Conservation (phyloP, 331 rosid genomes). For the Telfairia occidentalis region DNA sequence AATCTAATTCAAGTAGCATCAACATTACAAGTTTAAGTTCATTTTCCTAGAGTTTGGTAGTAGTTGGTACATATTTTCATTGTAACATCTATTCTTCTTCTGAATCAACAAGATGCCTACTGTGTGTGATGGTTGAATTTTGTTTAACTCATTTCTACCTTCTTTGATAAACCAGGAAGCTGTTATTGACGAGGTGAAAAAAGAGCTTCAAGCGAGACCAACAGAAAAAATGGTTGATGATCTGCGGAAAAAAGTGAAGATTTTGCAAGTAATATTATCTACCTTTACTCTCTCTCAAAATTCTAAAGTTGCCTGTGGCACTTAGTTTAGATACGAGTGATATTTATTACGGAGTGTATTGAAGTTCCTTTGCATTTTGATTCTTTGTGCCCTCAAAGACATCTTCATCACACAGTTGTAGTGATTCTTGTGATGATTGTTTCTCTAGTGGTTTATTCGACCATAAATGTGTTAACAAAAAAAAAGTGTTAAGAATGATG, state of each 20-base stretch:
- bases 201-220: constrained; percentile 76
- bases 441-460: background rate
- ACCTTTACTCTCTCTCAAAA: background rate
- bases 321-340: background rate
- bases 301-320: constrained; percentile 5
- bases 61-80: background rate
- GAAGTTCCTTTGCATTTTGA: background rate
- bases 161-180: constrained; percentile 42
- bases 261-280: constrained; percentile 62
- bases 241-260: constrained; percentile 78
- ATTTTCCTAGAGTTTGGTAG: background rate
- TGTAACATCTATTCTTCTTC: background rate
- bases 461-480: too few species aligned
- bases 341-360: background rate
- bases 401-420: background rate
- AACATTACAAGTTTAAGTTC: background rate
- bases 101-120: background rate
- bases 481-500: background rate
- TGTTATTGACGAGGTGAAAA: constrained; percentile 66
- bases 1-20: background rate
- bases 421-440: background rate
- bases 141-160: constrained; percentile 8
- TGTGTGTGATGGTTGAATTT: background rate
- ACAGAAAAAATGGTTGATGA: constrained; percentile 78
- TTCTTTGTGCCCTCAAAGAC: background rate